Evolutionary conservation across 768 basidiomycete species (phyloP), one percentile per base, ranked within the genome.

Genomic region (Boletus rufocinnamomeus): DNA sequence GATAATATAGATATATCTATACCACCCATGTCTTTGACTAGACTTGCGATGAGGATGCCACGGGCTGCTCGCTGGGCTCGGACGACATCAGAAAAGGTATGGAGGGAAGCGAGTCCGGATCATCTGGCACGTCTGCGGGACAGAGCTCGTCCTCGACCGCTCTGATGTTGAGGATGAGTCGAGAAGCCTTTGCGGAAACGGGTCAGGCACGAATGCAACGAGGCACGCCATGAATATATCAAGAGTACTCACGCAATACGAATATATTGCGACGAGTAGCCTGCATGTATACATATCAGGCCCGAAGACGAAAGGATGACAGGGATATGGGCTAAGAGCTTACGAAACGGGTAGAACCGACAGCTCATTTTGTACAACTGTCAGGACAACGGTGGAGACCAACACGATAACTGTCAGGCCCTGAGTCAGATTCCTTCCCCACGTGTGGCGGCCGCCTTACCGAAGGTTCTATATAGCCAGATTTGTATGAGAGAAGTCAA

Each of bases 91-190:
- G 19, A 35, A 56, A 45, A 8, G 5, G 37, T 23, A 53, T 21
- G 14, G 53, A 7, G 0, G 46, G 61, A 34, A 59, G 56, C 17
- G 34, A 46, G n/a, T 67, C 54, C 0, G 49, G 52, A 28, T 58
- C 35, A 7, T 54, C 48, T 16, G 62, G 51, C 0, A 53, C 32
- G 23, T 64, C 56, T 40, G 40, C 16, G 27, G 16, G 62, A 49
- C 56, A 21, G 10, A n/a, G 16, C 32, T 37, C 4, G 10, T 43
- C 17, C 6, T 61, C 51, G 2, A 54, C 56, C 16, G 17, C 59
- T 52, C 62, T 64, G 45, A 66, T 45, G 30, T 67, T 67, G 43
- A 67, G 50, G 9, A 68, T 44, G 23, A 67, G 63, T 16, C 66
- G 63, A 19, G 66, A 67, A 13, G 61, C 61, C 64, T 66, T 50